These are phyloP conservation scores for Tuctoria greenei DNA, from an alignment of 176 grass and related monocot species.

Conservation along the genomic window DNA sequence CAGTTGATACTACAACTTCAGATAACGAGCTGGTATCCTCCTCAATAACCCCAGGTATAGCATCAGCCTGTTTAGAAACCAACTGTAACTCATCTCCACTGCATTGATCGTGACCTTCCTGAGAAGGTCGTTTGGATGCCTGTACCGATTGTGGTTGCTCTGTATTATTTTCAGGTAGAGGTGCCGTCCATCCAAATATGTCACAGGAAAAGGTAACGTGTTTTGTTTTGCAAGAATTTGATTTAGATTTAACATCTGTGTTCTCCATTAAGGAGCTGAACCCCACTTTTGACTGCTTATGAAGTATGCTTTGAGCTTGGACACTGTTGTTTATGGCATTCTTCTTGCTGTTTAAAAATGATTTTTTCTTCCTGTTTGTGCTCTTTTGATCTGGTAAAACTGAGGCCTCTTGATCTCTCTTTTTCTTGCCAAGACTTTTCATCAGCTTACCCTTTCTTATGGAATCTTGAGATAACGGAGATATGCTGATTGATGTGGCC, in stretches of 20 bases:
- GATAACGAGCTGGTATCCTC: conserved; percentile 33
- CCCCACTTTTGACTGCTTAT: conserved; percentile 48
- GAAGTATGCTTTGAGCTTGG: conserved; percentile 59
- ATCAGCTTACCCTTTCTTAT: conserved; percentile 44
- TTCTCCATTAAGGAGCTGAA: conserved; percentile 11
- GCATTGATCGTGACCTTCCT: conserved; percentile 24
- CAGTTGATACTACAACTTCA: conserved; percentile 37
- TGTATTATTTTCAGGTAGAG: conserved; percentile 39
- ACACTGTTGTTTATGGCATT: conserved; percentile 34
- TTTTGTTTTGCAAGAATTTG: conserved; percentile 45
- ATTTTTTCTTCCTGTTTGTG: conserved; percentile 44
- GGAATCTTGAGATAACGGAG: conserved; percentile 48
- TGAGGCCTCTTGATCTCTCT: conserved; percentile 35
- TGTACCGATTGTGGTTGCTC: conserved; percentile 41
- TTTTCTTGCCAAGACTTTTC: conserved; percentile 49
- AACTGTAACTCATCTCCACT: conserved; percentile 31
- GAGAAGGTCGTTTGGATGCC: conserved; percentile 27
- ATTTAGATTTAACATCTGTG: conserved; percentile 25
- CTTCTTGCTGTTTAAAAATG: conserved; percentile 48
- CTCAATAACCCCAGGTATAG: conserved; percentile 24
- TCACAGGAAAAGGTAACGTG: conserved; percentile 61
- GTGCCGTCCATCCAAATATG: conserved; percentile 31
- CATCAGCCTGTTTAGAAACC: conserved; percentile 22
- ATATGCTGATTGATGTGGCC: conserved; percentile 47
- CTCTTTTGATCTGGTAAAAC: conserved; percentile 51